A percentile compares a stretch with the other conserved stretches of the same genome.
These are phyloP conservation scores for Trametes meyenii DNA, from an alignment of 768 basidiomycete genomes.

Conservation along the genomic window DNA sequence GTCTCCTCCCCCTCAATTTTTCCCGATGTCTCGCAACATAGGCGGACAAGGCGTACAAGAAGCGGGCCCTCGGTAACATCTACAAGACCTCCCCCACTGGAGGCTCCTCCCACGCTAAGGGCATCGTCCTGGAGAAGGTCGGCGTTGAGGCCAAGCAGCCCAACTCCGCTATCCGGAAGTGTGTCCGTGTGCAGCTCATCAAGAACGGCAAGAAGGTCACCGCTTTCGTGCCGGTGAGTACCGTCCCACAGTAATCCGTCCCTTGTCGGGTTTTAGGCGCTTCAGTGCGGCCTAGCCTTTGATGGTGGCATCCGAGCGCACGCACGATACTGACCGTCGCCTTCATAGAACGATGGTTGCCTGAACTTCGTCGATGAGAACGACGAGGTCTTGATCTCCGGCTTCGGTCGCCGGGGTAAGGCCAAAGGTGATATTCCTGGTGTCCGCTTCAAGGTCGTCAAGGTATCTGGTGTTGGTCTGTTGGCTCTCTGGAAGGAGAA, in stretches of 20 bases:
- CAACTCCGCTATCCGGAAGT: conserved; percentile 99
- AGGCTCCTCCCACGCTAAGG: conserved; percentile 99
- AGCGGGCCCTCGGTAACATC: conserved; percentile 97
- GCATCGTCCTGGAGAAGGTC: conserved; percentile 99
- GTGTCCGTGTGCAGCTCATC: conserved; percentile 99
- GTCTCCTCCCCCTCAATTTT: not conserved
- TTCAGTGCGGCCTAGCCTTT: conserved; percentile 16
- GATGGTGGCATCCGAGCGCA: conserved; percentile 3
- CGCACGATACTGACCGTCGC: conserved; percentile 7
- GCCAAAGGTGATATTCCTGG: conserved; percentile 99
- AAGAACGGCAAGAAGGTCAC: conserved; percentile 99
- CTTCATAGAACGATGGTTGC: conserved; percentile 86
- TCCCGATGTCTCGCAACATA: conserved; percentile 34
- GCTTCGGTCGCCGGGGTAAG: conserved; percentile 99
- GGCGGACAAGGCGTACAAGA: conserved; percentile 99
- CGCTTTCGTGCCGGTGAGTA: conserved; percentile 94
- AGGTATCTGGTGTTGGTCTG: conserved; percentile 99
- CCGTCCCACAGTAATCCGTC: conserved; percentile 1
- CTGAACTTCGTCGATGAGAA: conserved; percentile 99
- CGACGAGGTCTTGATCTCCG: conserved; percentile 99
- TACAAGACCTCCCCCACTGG: conserved; percentile 99
- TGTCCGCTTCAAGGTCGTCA: conserved; percentile 99
- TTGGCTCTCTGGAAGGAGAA: conserved; percentile 99
- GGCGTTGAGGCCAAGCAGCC: conserved; percentile 99
- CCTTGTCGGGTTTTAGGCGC: conserved; percentile 4